A percentile compares a stretch with the other conserved stretches of the same genome.
Evolutionary conservation across 306 rosid genomes (phyloP).

Genomic region (Quercus robur): DNA sequence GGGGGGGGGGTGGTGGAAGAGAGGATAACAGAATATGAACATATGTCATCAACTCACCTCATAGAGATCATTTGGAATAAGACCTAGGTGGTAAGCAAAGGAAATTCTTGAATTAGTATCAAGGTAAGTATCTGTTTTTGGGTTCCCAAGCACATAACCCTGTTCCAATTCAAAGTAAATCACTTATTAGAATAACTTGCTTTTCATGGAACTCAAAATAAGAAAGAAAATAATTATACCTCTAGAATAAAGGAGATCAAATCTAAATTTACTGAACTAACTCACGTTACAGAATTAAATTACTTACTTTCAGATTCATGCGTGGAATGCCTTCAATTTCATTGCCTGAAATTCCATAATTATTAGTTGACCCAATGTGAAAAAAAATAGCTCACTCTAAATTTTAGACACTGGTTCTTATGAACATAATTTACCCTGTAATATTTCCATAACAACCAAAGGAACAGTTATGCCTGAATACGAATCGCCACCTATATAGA

Average conservation of each 20-base stretch:
- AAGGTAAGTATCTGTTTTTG: constrained; percentile 15
- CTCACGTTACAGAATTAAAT: not conserved
- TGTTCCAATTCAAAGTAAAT: not conserved
- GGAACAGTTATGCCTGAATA: constrained; percentile 26
- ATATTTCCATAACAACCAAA: constrained; percentile 10
- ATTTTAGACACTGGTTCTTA: not conserved
- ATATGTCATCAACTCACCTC: constrained; percentile 4
- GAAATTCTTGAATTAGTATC: constrained; percentile 10
- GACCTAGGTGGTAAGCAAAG: constrained; percentile 14
- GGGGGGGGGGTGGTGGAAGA: no score
- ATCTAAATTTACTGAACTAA: not conserved
- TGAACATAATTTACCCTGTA: not conserved
- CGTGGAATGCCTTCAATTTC: not conserved
- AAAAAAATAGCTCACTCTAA: not conserved
- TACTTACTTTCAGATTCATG: constrained; percentile 19
- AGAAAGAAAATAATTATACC: not conserved
- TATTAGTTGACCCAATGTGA: not conserved
- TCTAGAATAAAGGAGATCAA: no score
- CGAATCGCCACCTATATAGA: constrained; percentile 27
- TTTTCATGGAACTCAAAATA: not conserved
- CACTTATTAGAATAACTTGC: not conserved
- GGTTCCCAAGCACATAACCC: constrained; percentile 32
- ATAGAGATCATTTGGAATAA: constrained; percentile 26
- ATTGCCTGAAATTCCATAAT: constrained; percentile 7
- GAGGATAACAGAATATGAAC: not conserved